Evolutionary conservation across 164 flowering plant genomes (phyloP), one percentile per base, ranked within the genome.

Genomic region (Vitis rotundifolia): DNA sequence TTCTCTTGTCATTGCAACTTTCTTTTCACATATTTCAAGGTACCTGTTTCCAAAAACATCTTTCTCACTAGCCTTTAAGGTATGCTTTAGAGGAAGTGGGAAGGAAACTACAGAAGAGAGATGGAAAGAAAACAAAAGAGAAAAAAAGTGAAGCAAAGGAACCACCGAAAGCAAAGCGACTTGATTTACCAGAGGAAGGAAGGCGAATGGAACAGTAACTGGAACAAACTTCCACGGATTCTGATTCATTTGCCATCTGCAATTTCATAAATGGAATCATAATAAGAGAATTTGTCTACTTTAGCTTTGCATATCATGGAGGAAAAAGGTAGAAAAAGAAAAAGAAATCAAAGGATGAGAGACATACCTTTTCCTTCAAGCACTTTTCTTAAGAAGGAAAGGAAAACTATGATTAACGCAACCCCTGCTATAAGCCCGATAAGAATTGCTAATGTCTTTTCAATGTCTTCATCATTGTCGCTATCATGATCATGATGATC

Each of bases 401-500:
- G 53, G 68, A 85, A 81, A 8, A 85, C 77, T 11, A 83, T 73
- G 66, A 88, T 53, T 37, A 86, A 10, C 8, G 83, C 77, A 51
- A 86, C 86, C 49, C 73, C 90, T 5, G 84, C 87, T 11, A 85
- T 77, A 18, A 85, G 72, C 31, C 90, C 88, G 37, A 88, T 78
- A 8, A 80, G 9, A n/a, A 86, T 83, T 58, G 86, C 86, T 0
- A 88, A 84, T n/a, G 84, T 82, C 77, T 78, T 84, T 58, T 85
- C 83, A 11, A 77, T 68, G 53, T 87, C 87, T 37, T 81, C 75
- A 47, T 81, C 83, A 44, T 81, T 52, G 49, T 68, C 68, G 31
- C 75, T 66, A 1, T 52, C 14, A 63, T 73, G 71, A 22, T 31
- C 73, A 0, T 12, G 60, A 12, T 1, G 7, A 62, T 14, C 44